Evolutionary conservation across 129 eudicot species (phyloP).

Genomic region (Smallanthus sonchifolius): DNA sequence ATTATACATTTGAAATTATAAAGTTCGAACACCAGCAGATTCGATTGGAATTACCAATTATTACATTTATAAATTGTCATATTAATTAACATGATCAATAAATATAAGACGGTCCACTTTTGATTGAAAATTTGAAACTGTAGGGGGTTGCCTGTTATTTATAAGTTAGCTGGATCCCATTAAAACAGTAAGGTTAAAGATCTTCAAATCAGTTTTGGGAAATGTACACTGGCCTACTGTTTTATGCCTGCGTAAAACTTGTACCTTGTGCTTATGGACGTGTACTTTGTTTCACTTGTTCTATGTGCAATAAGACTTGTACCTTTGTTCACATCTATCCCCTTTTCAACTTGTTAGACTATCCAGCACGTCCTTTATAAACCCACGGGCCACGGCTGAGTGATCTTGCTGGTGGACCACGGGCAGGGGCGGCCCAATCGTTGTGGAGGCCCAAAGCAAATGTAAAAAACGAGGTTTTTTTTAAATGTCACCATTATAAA

Average conservation of each 20-base stretch:
- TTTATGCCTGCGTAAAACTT: neutral
- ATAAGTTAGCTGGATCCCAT: slow-evolving; percentile 19
- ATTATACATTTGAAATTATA: too few species aligned
- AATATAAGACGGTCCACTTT: neutral
- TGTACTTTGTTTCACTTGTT: slow-evolving; percentile 4
- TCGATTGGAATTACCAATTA: too few species aligned
- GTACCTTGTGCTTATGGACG: neutral
- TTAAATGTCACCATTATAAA: too few species aligned
- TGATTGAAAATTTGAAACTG: neutral
- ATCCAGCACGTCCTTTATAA: too few species aligned
- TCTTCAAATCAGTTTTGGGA: slow-evolving; percentile 22
- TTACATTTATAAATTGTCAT: too few species aligned
- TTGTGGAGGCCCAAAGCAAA: too few species aligned
- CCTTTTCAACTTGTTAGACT: neutral
- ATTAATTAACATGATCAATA: too few species aligned
- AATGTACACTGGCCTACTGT: neutral
- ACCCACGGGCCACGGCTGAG: too few species aligned
- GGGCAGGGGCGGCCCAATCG: too few species aligned
- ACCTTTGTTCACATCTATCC: neutral
- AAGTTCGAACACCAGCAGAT: too few species aligned
- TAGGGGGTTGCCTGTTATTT: neutral
- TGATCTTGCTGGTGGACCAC: too few species aligned
- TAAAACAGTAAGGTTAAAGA: slow-evolving; percentile 10
- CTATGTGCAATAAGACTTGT: neutral
- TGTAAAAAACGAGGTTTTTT: too few species aligned